Conservation (phyloP, 805 yeast species). For the Diddensiella santjacobensis region DNA sequence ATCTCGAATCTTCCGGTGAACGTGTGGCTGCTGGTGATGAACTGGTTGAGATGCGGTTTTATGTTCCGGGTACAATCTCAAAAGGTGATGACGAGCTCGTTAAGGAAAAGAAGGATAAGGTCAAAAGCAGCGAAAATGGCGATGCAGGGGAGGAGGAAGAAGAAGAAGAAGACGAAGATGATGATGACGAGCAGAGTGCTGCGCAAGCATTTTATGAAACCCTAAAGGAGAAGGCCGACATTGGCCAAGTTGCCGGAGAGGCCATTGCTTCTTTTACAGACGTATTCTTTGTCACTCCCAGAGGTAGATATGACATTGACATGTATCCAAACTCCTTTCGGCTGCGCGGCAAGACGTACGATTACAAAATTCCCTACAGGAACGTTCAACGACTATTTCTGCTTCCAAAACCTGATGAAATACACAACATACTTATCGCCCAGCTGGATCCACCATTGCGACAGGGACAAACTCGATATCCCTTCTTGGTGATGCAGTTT, state of each 20-base stretch:
- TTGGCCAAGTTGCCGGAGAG: conserved; percentile 92
- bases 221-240: conserved; percentile 86
- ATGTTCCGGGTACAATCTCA: conserved; percentile 78
- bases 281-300: conserved; percentile 87
- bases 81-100: conserved; percentile 40
- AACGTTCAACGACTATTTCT: conserved; percentile 89
- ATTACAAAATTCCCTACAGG: conserved; percentile 86
- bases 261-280: conserved; percentile 92
- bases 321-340: conserved; percentile 84
- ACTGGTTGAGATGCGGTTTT: conserved; percentile 89
- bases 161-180: conserved; percentile 36
- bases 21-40: conserved; percentile 84
- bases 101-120: conserved; percentile 12
- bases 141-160: conserved; percentile 36
- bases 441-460: conserved; percentile 96
- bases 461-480: conserved; percentile 97
- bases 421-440: conserved; percentile 79
- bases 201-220: conserved; percentile 88
- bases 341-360: conserved; percentile 95
- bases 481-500: conserved; percentile 86
- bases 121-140: conserved; percentile 28
- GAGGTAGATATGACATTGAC: conserved; percentile 98
- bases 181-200: conserved; percentile 52
- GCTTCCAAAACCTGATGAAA: conserved; percentile 90
- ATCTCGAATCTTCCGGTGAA: conserved; percentile 48